Evolutionary conservation across 2,329 filamentous ascomycete genomes (phyloP).

Genomic region (Pseudofabraea citricarpa): DNA sequence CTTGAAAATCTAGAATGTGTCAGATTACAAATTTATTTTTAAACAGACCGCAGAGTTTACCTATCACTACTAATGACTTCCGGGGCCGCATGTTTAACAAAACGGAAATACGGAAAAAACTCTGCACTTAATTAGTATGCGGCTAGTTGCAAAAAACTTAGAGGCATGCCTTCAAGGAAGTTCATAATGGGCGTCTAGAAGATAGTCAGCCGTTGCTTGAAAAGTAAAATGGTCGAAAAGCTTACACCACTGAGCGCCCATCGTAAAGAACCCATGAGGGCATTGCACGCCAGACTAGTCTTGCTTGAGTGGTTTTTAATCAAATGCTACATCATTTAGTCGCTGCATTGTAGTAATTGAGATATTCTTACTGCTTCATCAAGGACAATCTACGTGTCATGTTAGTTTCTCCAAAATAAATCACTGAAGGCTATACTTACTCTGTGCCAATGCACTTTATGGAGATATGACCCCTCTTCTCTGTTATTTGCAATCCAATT

Average conservation of each 20-base stretch:
- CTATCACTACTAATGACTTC: not conserved
- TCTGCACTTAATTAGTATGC: constrained; percentile 3
- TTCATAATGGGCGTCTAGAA: constrained; percentile 13
- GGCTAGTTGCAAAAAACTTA: not conserved
- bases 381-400: constrained; percentile 34
- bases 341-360: not conserved
- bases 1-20: not conserved
- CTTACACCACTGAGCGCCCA: constrained; percentile 15
- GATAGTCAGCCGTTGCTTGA: not conserved
- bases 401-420: not conserved
- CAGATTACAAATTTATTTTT: not conserved
- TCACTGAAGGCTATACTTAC: constrained; percentile 2
- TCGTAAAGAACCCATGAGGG: constrained; percentile 8
- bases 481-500: not conserved
- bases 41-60: not conserved
- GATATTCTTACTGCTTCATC: constrained; percentile 38
- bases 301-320: constrained; percentile 41
- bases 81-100: constrained; percentile 5
- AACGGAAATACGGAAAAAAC: constrained; percentile 11
- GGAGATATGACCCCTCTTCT: constrained; percentile 17
- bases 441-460: constrained; percentile 37
- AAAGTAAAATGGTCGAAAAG: not conserved
- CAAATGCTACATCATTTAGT: constrained; percentile 25
- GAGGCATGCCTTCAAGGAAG: constrained; percentile 4
- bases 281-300: constrained; percentile 35